A percentile compares a stretch with the other conserved stretches of the same genome.
phyloP scores from a whole-genome alignment of 2,329 filamentous ascomycete genomes.

The Biscogniauxia sp. region DNA sequence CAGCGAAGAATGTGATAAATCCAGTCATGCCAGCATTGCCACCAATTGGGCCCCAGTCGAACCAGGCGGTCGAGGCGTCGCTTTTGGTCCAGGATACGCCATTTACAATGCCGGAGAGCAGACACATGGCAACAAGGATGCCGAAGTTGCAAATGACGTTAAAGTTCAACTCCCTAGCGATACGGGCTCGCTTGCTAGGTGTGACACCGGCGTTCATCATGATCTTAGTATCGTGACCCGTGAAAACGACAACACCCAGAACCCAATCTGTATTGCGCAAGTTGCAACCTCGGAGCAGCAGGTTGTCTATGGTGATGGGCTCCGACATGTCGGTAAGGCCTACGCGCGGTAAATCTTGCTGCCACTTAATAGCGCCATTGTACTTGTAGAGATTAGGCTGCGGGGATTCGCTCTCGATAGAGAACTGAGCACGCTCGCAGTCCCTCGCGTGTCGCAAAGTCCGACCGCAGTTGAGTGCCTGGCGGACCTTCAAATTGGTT shows the following conservation, averaged over 20 bases:
- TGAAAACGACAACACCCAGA: constrained; percentile 89
- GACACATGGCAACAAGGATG: constrained; percentile 84
- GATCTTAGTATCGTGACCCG: constrained; percentile 95
- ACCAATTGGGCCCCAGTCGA: constrained; percentile 84
- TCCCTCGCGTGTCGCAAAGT: constrained; percentile 84
- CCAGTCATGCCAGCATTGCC: constrained; percentile 74
- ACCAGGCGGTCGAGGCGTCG: constrained; percentile 73
- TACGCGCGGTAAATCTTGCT: constrained; percentile 64
- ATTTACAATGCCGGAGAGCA: constrained; percentile 80
- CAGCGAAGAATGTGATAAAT: constrained; percentile 96
- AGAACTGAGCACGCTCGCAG: constrained; percentile 85
- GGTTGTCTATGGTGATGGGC: constrained; percentile 90
- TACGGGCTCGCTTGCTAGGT: constrained; percentile 86
- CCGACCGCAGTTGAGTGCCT: constrained; percentile 82
- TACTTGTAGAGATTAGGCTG: constrained; percentile 96
- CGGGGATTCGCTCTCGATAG: constrained; percentile 84
- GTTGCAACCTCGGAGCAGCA: constrained; percentile 89
- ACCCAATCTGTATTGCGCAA: constrained; percentile 96
- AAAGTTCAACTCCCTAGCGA: constrained; percentile 92
- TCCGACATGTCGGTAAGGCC: constrained; percentile 79
- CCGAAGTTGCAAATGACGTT: constrained; percentile 97
- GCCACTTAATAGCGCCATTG: constrained; percentile 85
- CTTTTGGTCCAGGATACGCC: constrained; percentile 76
- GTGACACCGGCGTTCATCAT: constrained; percentile 98
- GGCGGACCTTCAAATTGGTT: constrained; percentile 93